Evolutionary conservation across 2,329 filamentous ascomycete species (phyloP), one percentile per base, ranked within the genome.

Genomic region (Tolypocladium ovalisporum): DNA sequence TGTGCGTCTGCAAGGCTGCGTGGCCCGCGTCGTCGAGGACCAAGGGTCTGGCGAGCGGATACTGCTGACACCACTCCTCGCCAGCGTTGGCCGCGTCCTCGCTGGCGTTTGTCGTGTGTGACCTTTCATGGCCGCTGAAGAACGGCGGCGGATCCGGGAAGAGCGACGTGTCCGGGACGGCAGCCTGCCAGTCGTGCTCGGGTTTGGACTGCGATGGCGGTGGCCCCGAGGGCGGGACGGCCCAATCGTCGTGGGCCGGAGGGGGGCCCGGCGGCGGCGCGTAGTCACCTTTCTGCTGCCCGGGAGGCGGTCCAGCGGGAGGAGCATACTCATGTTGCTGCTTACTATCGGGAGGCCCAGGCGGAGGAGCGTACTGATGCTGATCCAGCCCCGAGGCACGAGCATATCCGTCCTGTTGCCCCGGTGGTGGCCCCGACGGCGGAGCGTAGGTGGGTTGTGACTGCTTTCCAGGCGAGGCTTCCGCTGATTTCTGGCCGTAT

Each of bases 141-240:
- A 90, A 79, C 35, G 81, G 80, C 0, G 88, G 88, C 1, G 88
- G 88, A 0, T 87, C 87, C 1, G 88, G 88, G 49, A 91, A 82
- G 12, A 88, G 77, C 1, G 86, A 77, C 1, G 83, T 90, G 68
- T 91, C 88, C 0, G 88, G 87, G 1, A 90, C 86, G 3, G 85
- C 81, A 8, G 79, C 67, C 62, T 85, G 78, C 88, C 88, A 91
- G 71, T 88, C 83, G 67, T 90, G 87, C 63, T 83, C 68, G 5
- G 62, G 60, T 52, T 65, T 63, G 39, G 63, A 59, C 52, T 58
- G 59, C 22, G 62, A 57, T 8, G 70, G 68, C 29, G 72, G 66
- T 6, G 67, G 71, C 0, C 72, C 72, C 0, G 71, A 63, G 1
- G 75, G 75, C 34, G 75, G 72, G 10, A 66, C 66, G 24, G 67